Evolutionary conservation across 176 grass and related monocot genomes (phyloP).

Genomic region (Microstegium vimineum): DNA sequence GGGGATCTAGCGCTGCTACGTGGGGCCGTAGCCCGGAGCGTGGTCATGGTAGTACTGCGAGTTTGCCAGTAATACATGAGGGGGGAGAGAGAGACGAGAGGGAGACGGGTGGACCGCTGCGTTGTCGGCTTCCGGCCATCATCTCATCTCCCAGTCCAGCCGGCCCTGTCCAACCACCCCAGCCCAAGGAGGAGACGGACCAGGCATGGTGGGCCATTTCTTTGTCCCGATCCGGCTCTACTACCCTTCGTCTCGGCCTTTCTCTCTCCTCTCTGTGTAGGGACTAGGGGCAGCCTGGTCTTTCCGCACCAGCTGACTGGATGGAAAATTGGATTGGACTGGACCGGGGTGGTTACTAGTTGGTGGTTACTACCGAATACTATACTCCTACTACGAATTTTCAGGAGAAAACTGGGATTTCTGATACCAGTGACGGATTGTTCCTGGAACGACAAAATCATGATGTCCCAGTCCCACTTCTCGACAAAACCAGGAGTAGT

Average conservation of each 20-base stretch:
- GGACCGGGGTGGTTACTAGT: too few relatives aligned
- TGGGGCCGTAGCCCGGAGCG: not conserved
- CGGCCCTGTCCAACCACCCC: too few relatives aligned
- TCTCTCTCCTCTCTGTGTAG: not conserved
- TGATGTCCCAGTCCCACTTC: too few relatives aligned
- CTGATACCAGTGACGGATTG: too few relatives aligned
- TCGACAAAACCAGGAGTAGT: too few relatives aligned
- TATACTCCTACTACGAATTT: too few relatives aligned
- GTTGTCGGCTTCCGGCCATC: constrained; percentile 50
- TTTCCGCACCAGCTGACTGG: not conserved
- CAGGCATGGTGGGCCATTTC: not conserved
- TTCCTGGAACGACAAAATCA: too few relatives aligned
- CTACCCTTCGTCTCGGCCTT: too few relatives aligned
- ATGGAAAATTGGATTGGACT: too few relatives aligned
- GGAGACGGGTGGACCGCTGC: constrained; percentile 46
- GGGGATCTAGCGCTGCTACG: not conserved
- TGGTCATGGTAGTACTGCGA: not conserved
- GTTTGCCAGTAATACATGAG: not conserved
- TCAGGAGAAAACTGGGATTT: too few relatives aligned
- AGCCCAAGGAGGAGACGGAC: not conserved
- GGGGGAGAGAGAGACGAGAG: not conserved
- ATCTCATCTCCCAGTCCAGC: not conserved
- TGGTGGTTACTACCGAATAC: too few relatives aligned
- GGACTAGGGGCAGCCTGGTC: constrained; percentile 38
- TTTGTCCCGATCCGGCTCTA: constrained; percentile 16